Conservation (phyloP, 2,329 filamentous ascomycete genomes). For the Lasiodiplodia gonubiensis region DNA sequence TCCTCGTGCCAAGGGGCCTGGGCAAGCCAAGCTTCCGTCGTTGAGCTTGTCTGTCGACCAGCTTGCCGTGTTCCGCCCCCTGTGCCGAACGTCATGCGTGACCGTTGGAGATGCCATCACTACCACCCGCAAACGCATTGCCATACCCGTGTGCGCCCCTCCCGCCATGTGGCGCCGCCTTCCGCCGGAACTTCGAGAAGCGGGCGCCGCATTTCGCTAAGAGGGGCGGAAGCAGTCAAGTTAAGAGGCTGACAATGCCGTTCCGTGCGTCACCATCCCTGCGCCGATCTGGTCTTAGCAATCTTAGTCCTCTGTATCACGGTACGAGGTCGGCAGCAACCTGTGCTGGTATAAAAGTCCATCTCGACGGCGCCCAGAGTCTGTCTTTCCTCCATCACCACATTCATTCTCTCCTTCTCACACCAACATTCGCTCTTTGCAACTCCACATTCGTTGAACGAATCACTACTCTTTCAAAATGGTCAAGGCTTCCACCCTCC, state of each 20-base stretch:
- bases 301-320: conserved; percentile 26
- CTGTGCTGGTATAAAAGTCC: conserved; percentile 13
- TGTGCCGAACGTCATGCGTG: conserved; percentile 3
- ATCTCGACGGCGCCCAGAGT: background rate
- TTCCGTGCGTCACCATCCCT: background rate
- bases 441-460: conserved; percentile 24
- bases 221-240: conserved; percentile 11
- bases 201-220: conserved; percentile 7
- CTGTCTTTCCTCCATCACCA: conserved; percentile 6
- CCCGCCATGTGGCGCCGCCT: background rate
- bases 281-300: conserved; percentile 14
- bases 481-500: conserved; percentile 26
- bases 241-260: background rate
- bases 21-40: conserved; percentile 17
- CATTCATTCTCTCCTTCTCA: conserved; percentile 18
- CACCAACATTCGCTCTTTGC: conserved; percentile 20
- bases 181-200: background rate
- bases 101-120: background rate
- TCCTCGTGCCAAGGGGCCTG: background rate
- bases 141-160: background rate
- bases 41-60: background rate
- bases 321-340: conserved; percentile 2
- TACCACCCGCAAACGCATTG: background rate
- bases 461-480: conserved; percentile 25
- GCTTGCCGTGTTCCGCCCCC: conserved; percentile 7